Base-by-base conservation (phyloP, 140 eudicot genomes). In the Senecio squalidus region DNA sequence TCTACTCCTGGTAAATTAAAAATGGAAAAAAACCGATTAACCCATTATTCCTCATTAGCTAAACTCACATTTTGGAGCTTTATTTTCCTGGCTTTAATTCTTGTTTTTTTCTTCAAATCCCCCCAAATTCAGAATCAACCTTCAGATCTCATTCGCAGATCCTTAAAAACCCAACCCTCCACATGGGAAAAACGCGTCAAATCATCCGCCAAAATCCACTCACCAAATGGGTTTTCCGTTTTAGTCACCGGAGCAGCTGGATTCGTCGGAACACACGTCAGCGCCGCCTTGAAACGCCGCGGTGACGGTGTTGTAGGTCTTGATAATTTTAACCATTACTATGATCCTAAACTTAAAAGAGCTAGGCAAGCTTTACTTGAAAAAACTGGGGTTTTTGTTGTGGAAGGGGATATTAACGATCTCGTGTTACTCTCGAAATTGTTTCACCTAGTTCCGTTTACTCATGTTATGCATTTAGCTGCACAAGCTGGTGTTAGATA, bases 401-500 rank as follows among this genome's bases (percentile, higher is more conserved):
- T 88, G 15, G 96, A 88, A 60, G 96, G 96, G 0, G 96, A 88
- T 56, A 88, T 88, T 1, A 88, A 84, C 75, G 94, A 88, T 67
- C 55, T 31, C 21, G 76, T 70, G 2, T 55, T 88, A 50, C 60
- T 88, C 56, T 73, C 60, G 57, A 88, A 78, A 56, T 75, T 88
- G 3, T 88, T 88, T 43, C 90, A 84, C 48, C 76, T 84, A 44
- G 78, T 78, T 3, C 68, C 71, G 24, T 88, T 88, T 52, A 81
- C 83, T 28, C 96, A 88, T 44, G 96, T 88, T 20, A 88, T 88
- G 96, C 96, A 88, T 72, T 72, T 88, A 55, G 96, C 96, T 3
- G 96, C 96, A 1, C 96, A 88, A 64, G 96, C 96, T 4, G 96
- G 96, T 4, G 96, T 88, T 21, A 57, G 96, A 43, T 88, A 88